phyloP scores from a whole-genome alignment of 2,329 filamentous ascomycete species.

The Tolypocladium amazonense region DNA sequence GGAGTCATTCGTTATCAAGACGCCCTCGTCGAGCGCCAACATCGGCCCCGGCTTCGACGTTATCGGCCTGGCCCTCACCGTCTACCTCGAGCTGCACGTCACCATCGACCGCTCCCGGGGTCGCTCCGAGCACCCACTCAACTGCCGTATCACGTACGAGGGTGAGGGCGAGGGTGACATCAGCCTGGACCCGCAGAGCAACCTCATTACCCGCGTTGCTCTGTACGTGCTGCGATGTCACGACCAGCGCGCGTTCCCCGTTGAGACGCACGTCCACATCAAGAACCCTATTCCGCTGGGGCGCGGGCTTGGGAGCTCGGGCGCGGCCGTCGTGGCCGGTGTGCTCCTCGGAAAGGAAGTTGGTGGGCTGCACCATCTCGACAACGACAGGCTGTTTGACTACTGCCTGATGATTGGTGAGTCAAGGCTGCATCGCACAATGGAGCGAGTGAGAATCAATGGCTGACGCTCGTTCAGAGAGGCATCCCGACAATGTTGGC shows the following conservation, averaged over 20 bases:
- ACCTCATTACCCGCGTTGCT: constrained; percentile 88
- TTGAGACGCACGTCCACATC: constrained; percentile 84
- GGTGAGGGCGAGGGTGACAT: constrained; percentile 72
- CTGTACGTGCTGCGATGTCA: constrained; percentile 93
- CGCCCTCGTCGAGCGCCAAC: constrained; percentile 93
- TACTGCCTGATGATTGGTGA: constrained; percentile 93
- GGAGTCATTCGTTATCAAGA: constrained; percentile 62
- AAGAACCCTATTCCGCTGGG: constrained; percentile 92
- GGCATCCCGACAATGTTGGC: constrained; percentile 89
- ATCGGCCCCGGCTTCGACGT: constrained; percentile 97
- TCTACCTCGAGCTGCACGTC: constrained; percentile 85
- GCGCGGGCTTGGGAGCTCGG: constrained; percentile 86
- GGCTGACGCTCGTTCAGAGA: constrained; percentile 36
- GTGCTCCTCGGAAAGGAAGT: constrained; percentile 89
- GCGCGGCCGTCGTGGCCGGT: constrained; percentile 88
- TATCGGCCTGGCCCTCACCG: constrained; percentile 85
- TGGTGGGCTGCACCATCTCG: constrained; percentile 62
- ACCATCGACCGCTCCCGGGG: constrained; percentile 53
- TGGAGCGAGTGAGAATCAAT: not conserved
- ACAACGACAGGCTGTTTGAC: constrained; percentile 77
- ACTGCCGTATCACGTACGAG: constrained; percentile 88
- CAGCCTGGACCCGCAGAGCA: constrained; percentile 71
- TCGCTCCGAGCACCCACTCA: constrained; percentile 52
- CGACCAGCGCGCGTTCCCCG: constrained; percentile 72
- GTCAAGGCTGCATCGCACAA: not conserved